Evolutionary conservation across 2,329 filamentous ascomycete species (phyloP).

Genomic region (Macrophomina phaseolina): DNA sequence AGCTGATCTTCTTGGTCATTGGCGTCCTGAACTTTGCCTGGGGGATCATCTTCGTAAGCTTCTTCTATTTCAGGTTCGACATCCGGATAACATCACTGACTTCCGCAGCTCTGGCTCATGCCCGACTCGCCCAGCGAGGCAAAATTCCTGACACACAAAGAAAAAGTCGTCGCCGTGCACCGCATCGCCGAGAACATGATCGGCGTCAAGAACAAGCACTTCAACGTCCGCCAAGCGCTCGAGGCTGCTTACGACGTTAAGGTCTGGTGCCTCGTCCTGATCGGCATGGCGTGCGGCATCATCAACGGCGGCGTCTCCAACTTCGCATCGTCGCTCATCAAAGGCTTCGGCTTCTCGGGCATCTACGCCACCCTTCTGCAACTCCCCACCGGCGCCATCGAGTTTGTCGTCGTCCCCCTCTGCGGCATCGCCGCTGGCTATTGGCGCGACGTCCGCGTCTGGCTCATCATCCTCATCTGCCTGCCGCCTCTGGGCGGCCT

Average conservation of each 20-base stretch:
- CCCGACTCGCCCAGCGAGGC: conserved; percentile 45
- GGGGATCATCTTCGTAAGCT: conserved; percentile 38
- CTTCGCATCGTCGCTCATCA: conserved; percentile 54
- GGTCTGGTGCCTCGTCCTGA: conserved; percentile 47
- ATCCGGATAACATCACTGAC: not conserved
- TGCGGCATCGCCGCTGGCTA: conserved; percentile 43
- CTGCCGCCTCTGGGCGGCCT: conserved; percentile 57
- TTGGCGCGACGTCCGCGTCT: conserved; percentile 38
- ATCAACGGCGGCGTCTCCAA: conserved; percentile 59
- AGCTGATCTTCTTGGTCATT: conserved; percentile 47
- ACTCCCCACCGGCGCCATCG: conserved; percentile 52
- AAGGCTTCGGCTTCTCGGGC: conserved; percentile 50
- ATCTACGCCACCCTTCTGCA: conserved; percentile 51
- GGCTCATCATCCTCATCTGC: conserved; percentile 46
- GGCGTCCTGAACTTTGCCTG: conserved; percentile 45
- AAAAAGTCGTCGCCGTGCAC: conserved; percentile 47
- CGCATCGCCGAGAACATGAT: conserved; percentile 50
- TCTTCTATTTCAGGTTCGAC: not conserved
- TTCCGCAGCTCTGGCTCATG: conserved; percentile 38
- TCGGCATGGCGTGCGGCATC: conserved; percentile 53
- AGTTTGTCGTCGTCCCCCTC: conserved; percentile 47
- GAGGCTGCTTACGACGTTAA: conserved; percentile 50
- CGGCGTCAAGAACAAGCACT: conserved; percentile 49
- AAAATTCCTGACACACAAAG: conserved; percentile 46
- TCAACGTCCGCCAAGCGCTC: conserved; percentile 44